These are phyloP conservation scores for Salvia miltiorrhiza DNA, from an alignment of 257 asterid genomes.

Conservation along the genomic window DNA sequence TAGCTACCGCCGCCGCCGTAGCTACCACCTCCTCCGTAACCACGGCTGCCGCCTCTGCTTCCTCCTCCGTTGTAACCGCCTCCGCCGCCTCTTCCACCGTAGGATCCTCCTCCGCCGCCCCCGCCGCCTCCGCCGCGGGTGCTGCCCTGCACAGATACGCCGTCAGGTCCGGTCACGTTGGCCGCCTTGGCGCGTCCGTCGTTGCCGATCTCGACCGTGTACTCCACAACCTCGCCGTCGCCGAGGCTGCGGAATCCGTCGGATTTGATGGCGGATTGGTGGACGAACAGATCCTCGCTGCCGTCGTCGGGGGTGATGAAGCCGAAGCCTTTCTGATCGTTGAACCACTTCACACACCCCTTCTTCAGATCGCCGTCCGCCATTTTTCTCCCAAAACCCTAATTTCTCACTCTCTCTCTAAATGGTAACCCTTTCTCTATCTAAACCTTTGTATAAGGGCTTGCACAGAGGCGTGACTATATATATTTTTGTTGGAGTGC, in stretches of 20 bases:
- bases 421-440: neutral
- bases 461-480: neutral
- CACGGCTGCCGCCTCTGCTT: constrained; percentile 28
- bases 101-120: constrained; percentile 29
- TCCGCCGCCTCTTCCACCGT: constrained; percentile 27
- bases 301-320: constrained; percentile 88
- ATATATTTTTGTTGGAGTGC: constrained; percentile 22
- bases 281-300: constrained; percentile 78
- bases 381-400: constrained; percentile 41
- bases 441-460: neutral
- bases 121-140: constrained; percentile 44
- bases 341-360: constrained; percentile 87
- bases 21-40: constrained; percentile 23
- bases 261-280: constrained; percentile 67
- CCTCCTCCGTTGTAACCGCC: constrained; percentile 33
- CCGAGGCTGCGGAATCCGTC: constrained; percentile 73
- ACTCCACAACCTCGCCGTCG: constrained; percentile 73
- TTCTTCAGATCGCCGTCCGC: constrained; percentile 36
- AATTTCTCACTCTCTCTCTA: constrained; percentile 18
- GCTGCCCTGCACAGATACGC: constrained; percentile 51
- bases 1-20: constrained; percentile 21
- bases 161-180: constrained; percentile 57
- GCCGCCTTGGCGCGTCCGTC: constrained; percentile 66
- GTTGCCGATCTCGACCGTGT: constrained; percentile 39
- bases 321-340: constrained; percentile 75